These are phyloP conservation scores for Metschnikowia bowlesiae DNA, from an alignment of 805 yeast species.

Conservation along the genomic window DNA sequence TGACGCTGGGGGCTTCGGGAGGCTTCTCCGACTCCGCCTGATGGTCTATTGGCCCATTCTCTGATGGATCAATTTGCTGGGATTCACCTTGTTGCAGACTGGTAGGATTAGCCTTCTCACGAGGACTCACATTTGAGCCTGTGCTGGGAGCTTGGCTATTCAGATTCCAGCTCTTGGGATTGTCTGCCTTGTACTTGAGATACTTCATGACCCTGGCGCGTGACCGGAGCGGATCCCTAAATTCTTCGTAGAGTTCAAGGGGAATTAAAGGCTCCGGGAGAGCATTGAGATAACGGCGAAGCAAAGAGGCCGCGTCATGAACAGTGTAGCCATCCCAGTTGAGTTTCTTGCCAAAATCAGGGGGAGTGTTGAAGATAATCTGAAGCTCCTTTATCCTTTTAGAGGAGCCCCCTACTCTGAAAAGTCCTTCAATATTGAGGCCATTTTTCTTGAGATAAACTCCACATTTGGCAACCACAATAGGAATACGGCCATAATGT, in stretches of 20 bases:
- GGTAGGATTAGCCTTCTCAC: neutral
- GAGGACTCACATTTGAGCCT: neutral
- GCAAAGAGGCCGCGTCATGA: constrained; percentile 91
- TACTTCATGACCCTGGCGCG: constrained; percentile 64
- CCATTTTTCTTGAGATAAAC: constrained; percentile 75
- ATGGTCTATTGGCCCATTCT: neutral
- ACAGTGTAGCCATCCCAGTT: constrained; percentile 93
- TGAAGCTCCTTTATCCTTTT: constrained; percentile 86
- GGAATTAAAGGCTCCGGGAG: constrained; percentile 93
- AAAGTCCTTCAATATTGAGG: constrained; percentile 81
- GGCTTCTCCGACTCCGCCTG: neutral
- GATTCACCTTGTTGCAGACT: constrained; percentile 3
- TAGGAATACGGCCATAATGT: constrained; percentile 84
- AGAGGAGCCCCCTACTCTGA: constrained; percentile 87
- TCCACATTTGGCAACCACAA: constrained; percentile 95
- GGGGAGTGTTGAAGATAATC: constrained; percentile 76
- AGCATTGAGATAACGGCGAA: constrained; percentile 80
- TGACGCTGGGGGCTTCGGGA: neutral
- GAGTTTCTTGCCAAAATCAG: constrained; percentile 81
- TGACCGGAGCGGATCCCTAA: constrained; percentile 68
- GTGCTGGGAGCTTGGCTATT: neutral
- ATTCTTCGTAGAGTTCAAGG: constrained; percentile 64
- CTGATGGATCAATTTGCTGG: neutral
- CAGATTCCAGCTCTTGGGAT: constrained; percentile 21
- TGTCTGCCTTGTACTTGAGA: constrained; percentile 54